Base-by-base conservation (phyloP, 768 basidiomycete species). In the Leccinellum luteum region DNA sequence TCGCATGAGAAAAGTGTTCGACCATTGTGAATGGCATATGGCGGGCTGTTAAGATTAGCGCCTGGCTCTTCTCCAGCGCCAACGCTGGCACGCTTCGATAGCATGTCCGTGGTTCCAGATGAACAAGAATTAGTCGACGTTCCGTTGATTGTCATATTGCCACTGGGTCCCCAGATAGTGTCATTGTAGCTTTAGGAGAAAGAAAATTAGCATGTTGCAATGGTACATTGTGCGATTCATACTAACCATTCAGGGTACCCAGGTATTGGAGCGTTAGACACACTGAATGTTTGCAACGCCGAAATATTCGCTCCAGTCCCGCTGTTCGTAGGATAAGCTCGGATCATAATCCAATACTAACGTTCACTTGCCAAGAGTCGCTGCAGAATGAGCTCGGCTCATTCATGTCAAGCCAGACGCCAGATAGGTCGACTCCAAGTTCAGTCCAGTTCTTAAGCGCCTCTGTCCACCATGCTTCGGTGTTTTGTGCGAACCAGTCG, bases 21-120 rank as follows among this genome's bases (percentile, higher is more conserved):
- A 84, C 87, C 86, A 58, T 91, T 89, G 72, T 89, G 85, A 53
- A 91, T 86, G 2, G 84, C 76, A 60, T 90, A 90, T 13, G 85
- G 82, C 9, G 87, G 89, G 0, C 59, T 61, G 66, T 83, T 87
- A 30, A 87, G 65, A 62, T 86, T 73, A 10, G 81, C 75, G 13
- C 70, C 78, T 7, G 70, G 65, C 60, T 84, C 73, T 41, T 73
- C 74, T 23, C 78, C 81, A 3, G 81, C 82, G 5, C 82, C 84
- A 45, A 84, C 50, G 1, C 79, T 10, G 23, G 6, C 81, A 14
- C 83, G 78, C 65, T 69, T 80, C 3, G 60, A 58, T 25, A 81
- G 55, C 6, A 41, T 14, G 7, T 56, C 47, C 10, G 19, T 57
- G 44, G 21, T 68, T 17, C 31, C 60, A 61, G 56, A 53, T 34